Evolutionary conservation across 768 basidiomycete genomes (phyloP).

Genomic region (Candolleomyces aberdarensis): DNA sequence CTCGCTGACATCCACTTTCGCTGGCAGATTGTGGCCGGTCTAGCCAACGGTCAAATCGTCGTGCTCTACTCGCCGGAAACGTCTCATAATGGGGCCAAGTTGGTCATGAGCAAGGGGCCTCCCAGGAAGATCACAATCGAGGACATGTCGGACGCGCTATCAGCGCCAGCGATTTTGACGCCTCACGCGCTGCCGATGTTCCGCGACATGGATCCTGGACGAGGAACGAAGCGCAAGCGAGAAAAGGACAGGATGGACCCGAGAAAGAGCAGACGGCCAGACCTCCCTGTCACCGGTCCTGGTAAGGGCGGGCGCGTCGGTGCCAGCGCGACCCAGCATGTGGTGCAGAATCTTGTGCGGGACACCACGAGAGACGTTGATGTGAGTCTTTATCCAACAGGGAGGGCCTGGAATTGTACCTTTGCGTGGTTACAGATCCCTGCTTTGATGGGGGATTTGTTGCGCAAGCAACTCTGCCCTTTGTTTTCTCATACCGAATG

Average conservation of each 20-base stretch:
- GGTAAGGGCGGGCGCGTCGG: slow-evolving; percentile 94
- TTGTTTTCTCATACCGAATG: neutral
- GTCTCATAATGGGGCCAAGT: slow-evolving; percentile 89
- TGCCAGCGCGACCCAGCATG: slow-evolving; percentile 94
- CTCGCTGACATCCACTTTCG: slow-evolving; percentile 6
- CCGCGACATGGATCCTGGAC: slow-evolving; percentile 72
- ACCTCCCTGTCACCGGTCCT: slow-evolving; percentile 89
- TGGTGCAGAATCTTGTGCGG: slow-evolving; percentile 91
- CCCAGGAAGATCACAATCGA: slow-evolving; percentile 78
- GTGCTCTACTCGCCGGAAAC: slow-evolving; percentile 91
- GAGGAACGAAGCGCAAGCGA: slow-evolving; percentile 81
- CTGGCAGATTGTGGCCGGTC: slow-evolving; percentile 76
- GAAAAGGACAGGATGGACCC: slow-evolving; percentile 89
- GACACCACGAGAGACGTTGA: slow-evolving; percentile 92
- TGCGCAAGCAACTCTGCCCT: neutral
- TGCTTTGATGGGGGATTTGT: too few relatives aligned
- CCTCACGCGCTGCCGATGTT: slow-evolving; percentile 94
- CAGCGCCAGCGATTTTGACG: slow-evolving; percentile 85
- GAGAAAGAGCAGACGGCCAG: slow-evolving; percentile 88
- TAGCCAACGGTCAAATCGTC: slow-evolving; percentile 83
- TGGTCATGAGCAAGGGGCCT: slow-evolving; percentile 84
- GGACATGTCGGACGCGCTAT: slow-evolving; percentile 83
- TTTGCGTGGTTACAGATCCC: neutral
- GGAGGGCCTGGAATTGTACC: slow-evolving; percentile 10
- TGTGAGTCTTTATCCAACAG: slow-evolving; percentile 55